Base-by-base conservation (phyloP, 257 asterid species). In the Salvia hispanica region DNA sequence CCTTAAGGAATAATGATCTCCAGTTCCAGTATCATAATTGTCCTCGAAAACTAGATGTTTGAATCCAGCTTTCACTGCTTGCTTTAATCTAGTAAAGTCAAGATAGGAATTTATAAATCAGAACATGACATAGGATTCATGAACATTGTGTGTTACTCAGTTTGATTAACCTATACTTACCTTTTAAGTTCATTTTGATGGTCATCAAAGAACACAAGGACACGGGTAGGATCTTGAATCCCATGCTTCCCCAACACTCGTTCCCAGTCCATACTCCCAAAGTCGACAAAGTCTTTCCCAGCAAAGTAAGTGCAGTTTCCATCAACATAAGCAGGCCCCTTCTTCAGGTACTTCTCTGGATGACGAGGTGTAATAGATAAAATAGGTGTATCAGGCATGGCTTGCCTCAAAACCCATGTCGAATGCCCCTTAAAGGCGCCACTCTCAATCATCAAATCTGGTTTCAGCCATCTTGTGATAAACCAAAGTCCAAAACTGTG, bases 401-500 rank as follows among this genome's bases (percentile, higher is more conserved):
- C 96, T 80, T 94, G 96, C 81, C 99, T 82, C 80, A 94, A 76
- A 69, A 94, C 91, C 99, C 99, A 94, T 1, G 99, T 94, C 0
- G 99, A 94, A 77, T 94, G 99, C 58, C 99, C 99, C 76, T 94
- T 94, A 70, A 94, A 94, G 50, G 99, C 97, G 51, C 99, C 97
- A 56, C 97, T 94, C 87, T 91, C 99, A 63, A 94, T 79, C 97
- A 94, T 91, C 78, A 91, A 74, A 61, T 84, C 95, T 2, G 96
- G 99, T 76, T 87, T 83, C 78, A 94, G 73, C 97, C 96, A 91
- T 62, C 79, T 78, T 1, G 96, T 73, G 14, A 94, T 84, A 77
- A 94, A 94, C 99, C 99, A 91, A 66, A 94, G 97, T 59, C 99
- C 99, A 62, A 94, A 94, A 75, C 99, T 94, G 74, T 88, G 99